Conservation (phyloP, 2,329 filamentous ascomycete species). For the Coniochaeta sp. region DNA sequence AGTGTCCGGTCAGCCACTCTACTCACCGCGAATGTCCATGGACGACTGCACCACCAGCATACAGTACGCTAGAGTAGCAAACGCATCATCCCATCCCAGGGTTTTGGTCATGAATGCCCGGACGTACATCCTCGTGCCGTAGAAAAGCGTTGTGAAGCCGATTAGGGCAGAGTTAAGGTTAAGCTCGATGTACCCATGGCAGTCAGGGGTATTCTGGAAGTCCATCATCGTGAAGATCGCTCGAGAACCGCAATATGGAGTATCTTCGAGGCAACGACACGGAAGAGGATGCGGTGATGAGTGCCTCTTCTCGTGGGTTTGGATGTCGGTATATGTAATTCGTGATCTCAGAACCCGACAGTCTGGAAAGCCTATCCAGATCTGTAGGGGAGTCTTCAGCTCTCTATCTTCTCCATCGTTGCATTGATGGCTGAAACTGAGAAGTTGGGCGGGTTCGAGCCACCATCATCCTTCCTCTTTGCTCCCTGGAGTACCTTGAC, state of each 20-base stretch:
- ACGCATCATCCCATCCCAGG: constrained; percentile 21
- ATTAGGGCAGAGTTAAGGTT: constrained; percentile 18
- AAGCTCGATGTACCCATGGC: constrained; percentile 1
- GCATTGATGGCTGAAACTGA: too few relatives aligned
- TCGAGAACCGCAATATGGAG: neutral
- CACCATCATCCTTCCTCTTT: too few relatives aligned
- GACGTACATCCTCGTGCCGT: constrained; percentile 19
- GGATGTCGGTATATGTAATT: too few relatives aligned
- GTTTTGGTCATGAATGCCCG: constrained; percentile 21
- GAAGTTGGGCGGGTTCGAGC: too few relatives aligned
- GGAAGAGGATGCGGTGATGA: too few relatives aligned
- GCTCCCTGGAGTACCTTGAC: too few relatives aligned
- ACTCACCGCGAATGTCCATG: constrained; percentile 13
- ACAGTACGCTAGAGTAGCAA: constrained; percentile 19
- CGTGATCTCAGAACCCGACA: too few relatives aligned
- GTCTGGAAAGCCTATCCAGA: too few relatives aligned
- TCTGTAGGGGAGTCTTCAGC: too few relatives aligned
- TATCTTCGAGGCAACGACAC: neutral
- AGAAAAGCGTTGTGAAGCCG: constrained; percentile 19
- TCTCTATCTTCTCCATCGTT: too few relatives aligned
- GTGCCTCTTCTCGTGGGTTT: too few relatives aligned
- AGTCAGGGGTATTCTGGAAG: constrained; percentile 6
- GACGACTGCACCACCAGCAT: constrained; percentile 12
- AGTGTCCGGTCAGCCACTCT: neutral
- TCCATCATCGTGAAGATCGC: neutral